phyloP scores from a whole-genome alignment of 2,329 filamentous ascomycete genomes.

The Exophiala sp. region DNA sequence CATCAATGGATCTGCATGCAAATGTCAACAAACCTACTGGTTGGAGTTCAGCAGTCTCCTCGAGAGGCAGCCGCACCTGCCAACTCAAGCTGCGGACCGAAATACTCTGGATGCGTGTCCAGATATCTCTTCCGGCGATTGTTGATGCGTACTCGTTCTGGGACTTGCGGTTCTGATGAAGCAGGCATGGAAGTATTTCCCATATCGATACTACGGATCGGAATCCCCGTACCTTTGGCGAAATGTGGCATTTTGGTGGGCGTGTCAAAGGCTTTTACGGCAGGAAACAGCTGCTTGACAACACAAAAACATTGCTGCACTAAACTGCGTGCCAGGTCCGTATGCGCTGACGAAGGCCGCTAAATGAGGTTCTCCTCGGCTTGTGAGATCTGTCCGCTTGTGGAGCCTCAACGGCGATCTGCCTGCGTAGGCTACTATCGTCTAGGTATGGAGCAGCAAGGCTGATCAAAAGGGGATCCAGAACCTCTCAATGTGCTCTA shows the following conservation, averaged over 20 bases:
- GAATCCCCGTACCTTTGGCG: constrained; percentile 15
- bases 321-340: background rate
- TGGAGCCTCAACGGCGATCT: too few species aligned
- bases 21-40: constrained; percentile 7
- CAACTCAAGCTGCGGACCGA: constrained; percentile 60
- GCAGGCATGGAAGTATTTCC: constrained; percentile 11
- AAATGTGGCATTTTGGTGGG: constrained; percentile 15
- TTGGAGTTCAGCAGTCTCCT: constrained; percentile 1
- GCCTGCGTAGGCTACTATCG: too few species aligned
- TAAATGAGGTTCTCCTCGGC: too few species aligned
- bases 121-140: constrained; percentile 78
- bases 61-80: constrained; percentile 48
- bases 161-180: constrained; percentile 8
- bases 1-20: constrained; percentile 64
- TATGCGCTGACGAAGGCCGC: background rate
- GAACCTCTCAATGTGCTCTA: too few species aligned
- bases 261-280: background rate
- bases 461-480: too few species aligned
- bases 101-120: constrained; percentile 68
- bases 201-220: constrained; percentile 13
- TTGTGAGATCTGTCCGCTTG: too few species aligned
- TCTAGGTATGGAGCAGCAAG: too few species aligned
- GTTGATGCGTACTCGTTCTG: constrained; percentile 54
- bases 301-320: background rate
- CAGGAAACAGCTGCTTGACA: background rate